Evolutionary conservation across 1,139 yeast genomes (phyloP), one percentile per base, ranked within the genome.

Genomic region (Candida gigantensis): DNA sequence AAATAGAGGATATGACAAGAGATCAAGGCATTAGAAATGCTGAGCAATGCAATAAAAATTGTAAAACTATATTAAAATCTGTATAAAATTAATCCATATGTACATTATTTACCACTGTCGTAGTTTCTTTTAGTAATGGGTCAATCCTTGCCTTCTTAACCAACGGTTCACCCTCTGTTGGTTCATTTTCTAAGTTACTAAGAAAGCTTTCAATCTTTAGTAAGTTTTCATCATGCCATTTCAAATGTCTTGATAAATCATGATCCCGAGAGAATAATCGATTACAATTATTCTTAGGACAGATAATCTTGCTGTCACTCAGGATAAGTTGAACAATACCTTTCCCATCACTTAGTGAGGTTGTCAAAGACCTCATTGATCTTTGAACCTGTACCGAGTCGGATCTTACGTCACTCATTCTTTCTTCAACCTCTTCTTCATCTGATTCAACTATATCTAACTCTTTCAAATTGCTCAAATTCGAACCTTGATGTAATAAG

Each of bases 231-330:
- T 66, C 65, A 50, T 80, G 86, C 83, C 84, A 77, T 27, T 54
- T 57, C 34, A 79, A 46, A 51, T 81, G 87, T 32, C 84, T 62
- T 15, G 55, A 52, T 24, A 78, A 53, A 49, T 79, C 84, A 46
- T 69, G 67, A 0, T 68, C 67, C 40, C 72, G 60, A 13, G 66
- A 58, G 49, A 79, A 80, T 19, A 53, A 55, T 26, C 83, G 57
- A 20, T 53, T 58, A 51, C 87, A 81, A 32, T 65, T 65, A 12
- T 48, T 52, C 39, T 62, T 68, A 1, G 79, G 72, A 48, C 87
- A 80, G 0, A 52, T 39, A 1, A 75, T 46, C 13, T 57, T 58
- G 14, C 60, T 54, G 26, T 58, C 55, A 52, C 70, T 64, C 28
- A 53, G 52, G 31, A 78, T 52, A 40, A 74, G 41, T 35, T 66